Conservation (phyloP, 805 yeast genomes). For the Torulaspora gathmanii region DNA sequence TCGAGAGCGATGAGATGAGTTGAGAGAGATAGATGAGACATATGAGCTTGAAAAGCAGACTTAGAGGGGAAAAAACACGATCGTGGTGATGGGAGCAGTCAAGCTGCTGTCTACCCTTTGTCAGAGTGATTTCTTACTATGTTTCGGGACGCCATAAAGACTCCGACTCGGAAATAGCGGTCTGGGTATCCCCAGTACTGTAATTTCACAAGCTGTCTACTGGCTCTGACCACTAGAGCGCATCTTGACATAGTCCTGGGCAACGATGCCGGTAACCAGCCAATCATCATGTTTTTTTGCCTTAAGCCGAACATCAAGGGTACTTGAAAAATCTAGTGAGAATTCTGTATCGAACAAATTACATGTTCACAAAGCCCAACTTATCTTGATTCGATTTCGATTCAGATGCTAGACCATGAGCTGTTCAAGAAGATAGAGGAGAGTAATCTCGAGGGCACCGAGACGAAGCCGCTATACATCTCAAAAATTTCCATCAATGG, state of each 20-base stretch:
- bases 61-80: too few relatives aligned
- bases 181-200: too few relatives aligned
- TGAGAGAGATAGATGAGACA: too few relatives aligned
- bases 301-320: background rate
- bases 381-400: background rate
- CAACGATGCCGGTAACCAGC: background rate
- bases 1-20: too few relatives aligned
- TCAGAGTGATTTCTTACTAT: too few relatives aligned
- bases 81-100: too few relatives aligned
- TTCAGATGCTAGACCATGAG: background rate
- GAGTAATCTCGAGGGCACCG: conserved; percentile 9
- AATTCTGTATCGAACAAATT: background rate
- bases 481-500: conserved; percentile 22
- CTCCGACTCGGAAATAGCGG: too few relatives aligned
- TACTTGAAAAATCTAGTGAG: background rate
- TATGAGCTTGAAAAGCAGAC: too few relatives aligned
- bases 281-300: conserved; percentile 1
- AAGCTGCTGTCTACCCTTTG: too few relatives aligned
- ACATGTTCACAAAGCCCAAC: background rate
- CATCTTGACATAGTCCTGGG: background rate
- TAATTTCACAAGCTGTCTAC: too few relatives aligned
- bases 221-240: too few relatives aligned
- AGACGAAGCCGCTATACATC: conserved; percentile 22
- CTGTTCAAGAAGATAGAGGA: conserved; percentile 4
- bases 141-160: too few relatives aligned